A percentile compares a stretch with the other conserved stretches of the same genome.
Evolutionary conservation across 2,329 filamentous ascomycete genomes (phyloP).

Genomic region (Macrophomina pseudophaseolina): DNA sequence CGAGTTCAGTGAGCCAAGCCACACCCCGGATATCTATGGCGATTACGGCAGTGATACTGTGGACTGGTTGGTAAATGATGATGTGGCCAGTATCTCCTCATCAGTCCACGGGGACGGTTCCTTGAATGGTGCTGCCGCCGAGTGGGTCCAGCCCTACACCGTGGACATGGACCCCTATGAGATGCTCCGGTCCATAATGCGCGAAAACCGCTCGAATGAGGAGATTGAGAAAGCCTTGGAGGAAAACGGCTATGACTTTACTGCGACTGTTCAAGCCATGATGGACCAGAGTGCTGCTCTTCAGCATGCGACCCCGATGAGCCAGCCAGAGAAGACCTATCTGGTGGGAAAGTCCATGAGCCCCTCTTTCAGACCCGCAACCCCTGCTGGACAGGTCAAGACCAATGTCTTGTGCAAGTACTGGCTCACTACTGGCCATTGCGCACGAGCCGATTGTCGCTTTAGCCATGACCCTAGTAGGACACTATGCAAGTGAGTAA

Average conservation of each 20-base stretch:
- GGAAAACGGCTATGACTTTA: constrained; percentile 88
- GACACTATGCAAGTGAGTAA: constrained; percentile 93
- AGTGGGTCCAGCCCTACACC: constrained; percentile 72
- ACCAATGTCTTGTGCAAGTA: constrained; percentile 96
- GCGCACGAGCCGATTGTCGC: constrained; percentile 90
- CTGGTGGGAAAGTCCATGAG: constrained; percentile 90
- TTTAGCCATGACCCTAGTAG: constrained; percentile 97
- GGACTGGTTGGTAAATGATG: constrained; percentile 92
- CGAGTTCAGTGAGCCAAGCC: constrained; percentile 83
- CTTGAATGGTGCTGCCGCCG: constrained; percentile 79
- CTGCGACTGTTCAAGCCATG: constrained; percentile 85
- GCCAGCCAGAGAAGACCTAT: constrained; percentile 66
- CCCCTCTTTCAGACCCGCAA: constrained; percentile 72
- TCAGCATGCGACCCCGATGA: constrained; percentile 52
- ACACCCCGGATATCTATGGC: constrained; percentile 83
- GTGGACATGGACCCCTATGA: constrained; percentile 97
- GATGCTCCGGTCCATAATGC: constrained; percentile 92
- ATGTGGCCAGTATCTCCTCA: constrained; percentile 81
- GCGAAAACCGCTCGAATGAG: constrained; percentile 86
- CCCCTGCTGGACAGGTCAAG: constrained; percentile 77
- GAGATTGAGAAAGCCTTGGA: constrained; percentile 93
- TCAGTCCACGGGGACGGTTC: constrained; percentile 71
- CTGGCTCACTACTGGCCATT: constrained; percentile 93
- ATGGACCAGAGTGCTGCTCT: constrained; percentile 70
- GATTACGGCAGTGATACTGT: constrained; percentile 94